Base-by-base conservation (phyloP, 352 stramenopile species). In the Pythium apleroticum region DNA sequence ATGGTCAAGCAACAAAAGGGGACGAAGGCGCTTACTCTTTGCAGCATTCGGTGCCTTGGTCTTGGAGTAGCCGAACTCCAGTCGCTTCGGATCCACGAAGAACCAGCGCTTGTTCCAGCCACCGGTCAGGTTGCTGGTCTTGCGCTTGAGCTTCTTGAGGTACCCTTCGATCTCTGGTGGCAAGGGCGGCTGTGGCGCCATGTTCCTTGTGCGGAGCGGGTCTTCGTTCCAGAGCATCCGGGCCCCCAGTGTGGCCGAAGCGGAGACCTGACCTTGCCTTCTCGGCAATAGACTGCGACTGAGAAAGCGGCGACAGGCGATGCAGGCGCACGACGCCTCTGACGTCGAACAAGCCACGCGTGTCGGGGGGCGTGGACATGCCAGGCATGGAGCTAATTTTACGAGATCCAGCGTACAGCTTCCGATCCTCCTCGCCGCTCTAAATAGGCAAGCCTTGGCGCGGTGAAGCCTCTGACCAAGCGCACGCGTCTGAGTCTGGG, bases 21-120 rank as follows among this genome's bases (percentile, higher is more conserved):
- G 11, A 56, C 45, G 4, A 54, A 11, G 19, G 25, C 3, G 69
- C 74, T 53, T 81, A 91, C 81, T 90, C 48, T 72, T 66, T 14
- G 79, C 71, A 1, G 74, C 77, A 7, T 63, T 81, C 0, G 76
- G 71, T 0, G 71, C 50, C 60, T 85, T 83, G 56, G 50, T 84
- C 39, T 81, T 75, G 0, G 86, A 68, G 55, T 95, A 95, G 3
- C 86, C 79, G 57, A 95, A 93, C 48, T 93, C 86, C 24, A 78
- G 75, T 11, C 78, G 80, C 69, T 86, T 83, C 4, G 76, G 69
- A 56, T 95, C 84, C 27, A 95, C 83, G 41, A 91, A 95, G 74
- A 95, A 95, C 86, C 83, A 95, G 30, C 86, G 82, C 65, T 88
- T 90, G 79, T 92, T 95, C 84, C 83, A 95, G 61, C 86, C 89